Evolutionary conservation across 139 green algal genomes (phyloP), one percentile per base, ranked within the genome.

Genomic region (Eudorina sp.): DNA sequence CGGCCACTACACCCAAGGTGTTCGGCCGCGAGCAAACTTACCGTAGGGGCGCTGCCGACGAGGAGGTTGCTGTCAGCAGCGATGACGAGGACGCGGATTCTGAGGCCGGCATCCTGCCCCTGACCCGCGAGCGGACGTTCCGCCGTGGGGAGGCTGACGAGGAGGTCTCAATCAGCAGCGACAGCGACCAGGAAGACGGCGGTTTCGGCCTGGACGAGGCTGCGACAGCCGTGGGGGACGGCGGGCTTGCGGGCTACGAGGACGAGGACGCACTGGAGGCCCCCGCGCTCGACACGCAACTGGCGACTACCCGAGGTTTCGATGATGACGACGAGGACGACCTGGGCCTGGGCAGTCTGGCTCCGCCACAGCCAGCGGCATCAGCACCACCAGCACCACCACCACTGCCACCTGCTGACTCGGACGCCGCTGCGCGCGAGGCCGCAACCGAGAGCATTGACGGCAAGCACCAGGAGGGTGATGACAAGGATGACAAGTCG

Each of bases 61-160:
- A 87, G 81, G 81, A 87, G 81, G 55, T 76, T 19, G 40, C 29
- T 6, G 4, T 87, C 18, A 87, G 81, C 43, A 87, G 81, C 46
- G 66, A 41, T 21, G 81, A 87, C 21, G 80, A 62, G 53, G 48
- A 66, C 29, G 75, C 8, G 0, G 75, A 45, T 11, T 34, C 36
- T 19, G 51, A 83, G 14, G 51, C 13, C 13, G 16, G 51, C 51
- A n/a, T n/a, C n/a, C n/a, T 13, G 14, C 68, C 34, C 21, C 16
- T 83, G 4, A 5, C 36, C 75, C 51, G 75, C n/a, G n/a, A 64
- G 51, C 51, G 31, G 34, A 76, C 79, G 27, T 86, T 74, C 62
- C 79, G 79, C 11, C 60, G 29, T 13, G 79, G 79, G 21, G 60
- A 11, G 27, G 79, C 58, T 0, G 79, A 86, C 25, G 79, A 86